Percentiles rank a stretch among this genome's conserved stretches.
Evolutionary conservation across 2,329 filamentous ascomycete genomes (phyloP).

Genomic region (Simplicillium sp.): DNA sequence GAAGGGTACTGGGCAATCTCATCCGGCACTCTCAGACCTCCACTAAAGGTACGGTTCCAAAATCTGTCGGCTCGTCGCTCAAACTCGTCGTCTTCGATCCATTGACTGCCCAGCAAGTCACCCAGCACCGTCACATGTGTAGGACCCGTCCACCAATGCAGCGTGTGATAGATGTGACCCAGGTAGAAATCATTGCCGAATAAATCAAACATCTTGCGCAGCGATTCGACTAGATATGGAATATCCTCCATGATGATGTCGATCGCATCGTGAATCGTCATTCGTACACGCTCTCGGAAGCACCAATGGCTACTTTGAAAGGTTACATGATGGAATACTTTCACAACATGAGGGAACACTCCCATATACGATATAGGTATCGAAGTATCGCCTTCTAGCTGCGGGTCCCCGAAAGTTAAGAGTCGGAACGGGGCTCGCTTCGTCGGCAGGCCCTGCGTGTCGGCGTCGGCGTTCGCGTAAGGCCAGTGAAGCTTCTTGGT

Average conservation of each 20-base stretch:
- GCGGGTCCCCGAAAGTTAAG: constrained; percentile 81
- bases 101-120: constrained; percentile 89
- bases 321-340: constrained; percentile 35
- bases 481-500: constrained; percentile 33
- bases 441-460: constrained; percentile 12
- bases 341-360: constrained; percentile 43
- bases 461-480: constrained; percentile 12
- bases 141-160: constrained; percentile 76
- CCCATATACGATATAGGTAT: constrained; percentile 52
- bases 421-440: constrained; percentile 68
- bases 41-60: constrained; percentile 73
- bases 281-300: constrained; percentile 41
- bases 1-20: constrained; percentile 39
- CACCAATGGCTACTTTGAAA: constrained; percentile 35
- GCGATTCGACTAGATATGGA: constrained; percentile 53
- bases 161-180: constrained; percentile 77
- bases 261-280: constrained; percentile 46
- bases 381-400: constrained; percentile 85
- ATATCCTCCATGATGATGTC: constrained; percentile 60
- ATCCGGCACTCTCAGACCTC: constrained; percentile 53
- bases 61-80: constrained; percentile 60
- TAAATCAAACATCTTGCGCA: constrained; percentile 75
- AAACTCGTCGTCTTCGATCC: constrained; percentile 85
- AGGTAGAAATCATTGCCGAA: constrained; percentile 93
- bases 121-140: constrained; percentile 85